These are phyloP conservation scores for Rhizopus delemar DNA, from an alignment of 371 early-diverging fungal species.

Conservation along the genomic window DNA sequence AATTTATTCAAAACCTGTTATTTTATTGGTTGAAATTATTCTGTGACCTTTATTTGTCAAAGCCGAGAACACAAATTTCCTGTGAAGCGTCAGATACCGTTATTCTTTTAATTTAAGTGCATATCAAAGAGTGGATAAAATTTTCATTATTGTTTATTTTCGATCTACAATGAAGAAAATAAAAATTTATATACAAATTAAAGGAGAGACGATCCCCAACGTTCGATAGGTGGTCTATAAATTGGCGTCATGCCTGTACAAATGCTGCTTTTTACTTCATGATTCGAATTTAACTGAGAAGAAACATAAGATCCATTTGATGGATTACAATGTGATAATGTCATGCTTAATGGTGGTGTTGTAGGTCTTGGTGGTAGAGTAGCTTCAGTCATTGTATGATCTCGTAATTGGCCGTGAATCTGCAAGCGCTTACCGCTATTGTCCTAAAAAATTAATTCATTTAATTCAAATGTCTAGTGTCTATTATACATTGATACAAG, in stretches of 20 bases:
- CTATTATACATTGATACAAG: background rate
- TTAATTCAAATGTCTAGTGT: background rate
- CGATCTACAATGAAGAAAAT: too few species aligned
- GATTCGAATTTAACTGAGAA: conserved; percentile 32
- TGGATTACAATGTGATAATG: conserved; percentile 44
- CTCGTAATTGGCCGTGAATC: background rate
- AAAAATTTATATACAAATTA: conserved; percentile 5
- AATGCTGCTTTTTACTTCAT: conserved; percentile 31
- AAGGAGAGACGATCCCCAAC: conserved; percentile 50
- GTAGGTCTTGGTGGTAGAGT: conserved; percentile 29
- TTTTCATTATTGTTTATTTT: too few species aligned
- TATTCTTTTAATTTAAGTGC: too few species aligned
- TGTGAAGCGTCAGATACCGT: too few species aligned
- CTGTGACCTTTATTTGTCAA: too few species aligned
- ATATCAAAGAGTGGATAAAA: too few species aligned
- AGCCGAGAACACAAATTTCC: too few species aligned
- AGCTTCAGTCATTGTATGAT: conserved; percentile 9
- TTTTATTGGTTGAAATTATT: too few species aligned
- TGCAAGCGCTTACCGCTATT: background rate
- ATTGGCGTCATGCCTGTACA: conserved; percentile 53
- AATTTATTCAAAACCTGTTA: too few species aligned
- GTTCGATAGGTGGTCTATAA: conserved; percentile 45
- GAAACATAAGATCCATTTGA: conserved; percentile 36
- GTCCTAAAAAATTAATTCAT: background rate
- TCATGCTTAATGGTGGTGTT: conserved; percentile 54